Evolutionary conservation across 2,329 filamentous ascomycete genomes (phyloP), one percentile per base, ranked within the genome.

Genomic region (Colletotrichum tabaci): DNA sequence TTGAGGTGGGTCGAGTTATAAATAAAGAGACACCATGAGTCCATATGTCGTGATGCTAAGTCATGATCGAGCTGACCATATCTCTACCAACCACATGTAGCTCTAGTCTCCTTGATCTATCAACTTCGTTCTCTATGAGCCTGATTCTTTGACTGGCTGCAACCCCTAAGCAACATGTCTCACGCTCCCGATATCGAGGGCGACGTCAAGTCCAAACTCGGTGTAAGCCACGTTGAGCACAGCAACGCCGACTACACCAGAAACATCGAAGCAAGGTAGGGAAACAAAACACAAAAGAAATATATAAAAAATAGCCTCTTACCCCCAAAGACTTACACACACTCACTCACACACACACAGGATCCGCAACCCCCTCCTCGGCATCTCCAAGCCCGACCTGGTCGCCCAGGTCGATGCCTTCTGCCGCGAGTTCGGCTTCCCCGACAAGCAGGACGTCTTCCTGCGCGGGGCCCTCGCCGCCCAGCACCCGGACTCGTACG

Each of bases 201-300:
- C 38, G 75, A 77, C 55, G 55, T 74, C 63, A 63, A 72, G 67
- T 42, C 42, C 26, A 60, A 66, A 42, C 57, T 73, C 30, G 66
- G 75, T 70, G 71, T 74, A 53, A 57, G 46, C 40, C 64, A 72
- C 10, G 61, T 76, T 61, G 67, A 75, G 44, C 73, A 78, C 56
- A 66, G 74, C 7, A 74, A 74, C 21, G 67, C 75, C 3, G 77
- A 79, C 56, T 79, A 80, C 57, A 63, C 74, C 18, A 75, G 74
- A 30, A 82, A 82, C 71, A 70, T 80, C 9, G 78, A 80, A 23
- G 79, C 79, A 10, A 81, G 76, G 79, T 77, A 55, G 38, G 61
- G 26, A 26, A 26, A 26, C 26, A 3, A 26, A 26, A 26, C 26
- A 26, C 3, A 26, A 26, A 26, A 26, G 21, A 23, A 23, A 23